phyloP scores from a whole-genome alignment of 805 yeast genomes.

The Metschnikowia matae region DNA sequence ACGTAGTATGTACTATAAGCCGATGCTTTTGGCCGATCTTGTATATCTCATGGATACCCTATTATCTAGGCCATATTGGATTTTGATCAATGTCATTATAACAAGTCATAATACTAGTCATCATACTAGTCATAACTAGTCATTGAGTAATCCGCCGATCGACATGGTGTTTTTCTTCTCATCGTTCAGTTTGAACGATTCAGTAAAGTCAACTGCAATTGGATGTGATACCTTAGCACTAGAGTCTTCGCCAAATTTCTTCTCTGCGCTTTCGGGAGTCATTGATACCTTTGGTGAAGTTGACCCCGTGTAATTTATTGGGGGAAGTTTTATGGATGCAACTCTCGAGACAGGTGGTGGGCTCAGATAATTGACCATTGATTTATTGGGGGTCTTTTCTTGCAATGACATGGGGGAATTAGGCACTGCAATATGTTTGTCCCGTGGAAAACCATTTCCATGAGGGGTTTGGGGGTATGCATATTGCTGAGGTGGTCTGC shows the following conservation, averaged over 20 bases:
- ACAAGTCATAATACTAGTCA: no score
- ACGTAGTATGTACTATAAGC: not conserved
- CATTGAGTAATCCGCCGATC: conserved; percentile 39
- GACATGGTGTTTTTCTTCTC: conserved; percentile 27
- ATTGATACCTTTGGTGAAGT: not conserved
- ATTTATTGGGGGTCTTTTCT: not conserved
- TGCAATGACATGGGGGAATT: not conserved
- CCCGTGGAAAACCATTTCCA: not conserved
- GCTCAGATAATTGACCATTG: not conserved
- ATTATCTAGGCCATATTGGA: no score
- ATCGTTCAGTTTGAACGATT: conserved; percentile 11
- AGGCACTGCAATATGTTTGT: not conserved
- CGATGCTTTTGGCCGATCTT: not conserved
- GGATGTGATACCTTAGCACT: conserved; percentile 5
- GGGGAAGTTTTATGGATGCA: conserved; percentile 1
- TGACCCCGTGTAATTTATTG: not conserved
- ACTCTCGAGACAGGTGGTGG: not conserved
- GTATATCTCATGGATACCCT: not conserved
- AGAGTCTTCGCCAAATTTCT: not conserved
- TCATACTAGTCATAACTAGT: conserved; percentile 3
- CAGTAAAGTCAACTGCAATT: conserved; percentile 19
- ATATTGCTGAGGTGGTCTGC: conserved; percentile 1
- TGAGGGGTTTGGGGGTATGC: not conserved
- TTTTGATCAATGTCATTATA: no score
- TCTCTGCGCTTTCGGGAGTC: not conserved